phyloP scores from a whole-genome alignment of 78 protist genomes.

The Mastigamoeba balamuthi region DNA sequence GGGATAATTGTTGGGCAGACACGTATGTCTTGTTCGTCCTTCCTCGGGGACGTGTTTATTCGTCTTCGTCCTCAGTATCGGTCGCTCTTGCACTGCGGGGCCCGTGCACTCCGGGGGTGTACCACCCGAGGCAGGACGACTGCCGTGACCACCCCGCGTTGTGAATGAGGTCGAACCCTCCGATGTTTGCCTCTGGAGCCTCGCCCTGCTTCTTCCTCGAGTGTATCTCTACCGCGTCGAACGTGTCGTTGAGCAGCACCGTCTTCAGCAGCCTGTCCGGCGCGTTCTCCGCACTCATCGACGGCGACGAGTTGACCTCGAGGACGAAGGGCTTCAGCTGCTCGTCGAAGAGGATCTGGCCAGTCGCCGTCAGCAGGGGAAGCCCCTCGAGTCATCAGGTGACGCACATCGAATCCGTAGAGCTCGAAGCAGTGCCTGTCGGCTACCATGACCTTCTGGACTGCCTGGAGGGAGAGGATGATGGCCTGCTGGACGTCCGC shows the following conservation, averaged over 20 bases:
- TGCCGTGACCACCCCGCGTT: no score
- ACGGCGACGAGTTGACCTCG: conserved; percentile 45
- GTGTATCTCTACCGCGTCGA: conserved; percentile 44
- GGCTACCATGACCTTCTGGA: conserved; percentile 51
- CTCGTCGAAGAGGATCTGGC: conserved; percentile 44
- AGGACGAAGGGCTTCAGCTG: conserved; percentile 40
- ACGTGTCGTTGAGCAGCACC: conserved; percentile 36
- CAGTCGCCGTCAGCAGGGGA: no score
- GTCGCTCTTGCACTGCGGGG: no score
- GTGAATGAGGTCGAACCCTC: not conserved
- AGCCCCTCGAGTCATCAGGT: no score
- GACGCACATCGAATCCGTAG: conserved; percentile 63
- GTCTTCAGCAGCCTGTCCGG: conserved; percentile 44
- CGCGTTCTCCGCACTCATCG: conserved; percentile 28
- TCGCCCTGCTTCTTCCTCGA: not conserved
- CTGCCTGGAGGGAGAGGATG: conserved; percentile 46
- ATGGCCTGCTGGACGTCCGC: conserved; percentile 25
- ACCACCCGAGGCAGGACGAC: no score
- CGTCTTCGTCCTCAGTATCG: no score
- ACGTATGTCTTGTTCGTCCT: no score
- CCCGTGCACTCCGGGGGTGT: no score
- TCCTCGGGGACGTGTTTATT: no score
- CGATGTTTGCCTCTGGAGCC: not conserved
- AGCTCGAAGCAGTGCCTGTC: conserved; percentile 82
- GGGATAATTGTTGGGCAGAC: no score